Conservation (phyloP, 371 early-diverging fungal species). For the Apophysomyces sp. region DNA sequence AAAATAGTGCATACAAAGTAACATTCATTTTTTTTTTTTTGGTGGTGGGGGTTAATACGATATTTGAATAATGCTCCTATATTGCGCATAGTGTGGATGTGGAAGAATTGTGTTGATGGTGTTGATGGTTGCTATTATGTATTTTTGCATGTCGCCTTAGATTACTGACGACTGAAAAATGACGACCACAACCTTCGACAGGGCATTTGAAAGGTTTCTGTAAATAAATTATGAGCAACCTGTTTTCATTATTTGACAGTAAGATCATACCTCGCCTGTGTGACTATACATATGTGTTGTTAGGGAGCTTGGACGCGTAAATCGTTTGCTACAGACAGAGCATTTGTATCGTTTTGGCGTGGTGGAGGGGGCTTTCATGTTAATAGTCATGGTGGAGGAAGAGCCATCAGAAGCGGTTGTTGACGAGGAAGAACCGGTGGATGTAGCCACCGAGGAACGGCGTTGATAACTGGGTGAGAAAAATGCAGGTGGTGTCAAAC, state of each 20-base stretch:
- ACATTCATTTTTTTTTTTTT: background rate
- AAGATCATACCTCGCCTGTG: conserved; percentile 49
- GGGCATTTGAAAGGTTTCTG: conserved; percentile 45
- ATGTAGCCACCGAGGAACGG: conserved; percentile 9
- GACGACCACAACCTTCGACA: conserved; percentile 38
- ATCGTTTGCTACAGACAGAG: conserved; percentile 53
- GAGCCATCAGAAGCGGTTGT: background rate
- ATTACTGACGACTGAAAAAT: conserved; percentile 43
- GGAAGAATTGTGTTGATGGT: background rate
- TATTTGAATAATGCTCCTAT: background rate
- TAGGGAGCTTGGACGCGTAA: conserved; percentile 61
- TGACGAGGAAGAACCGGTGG: conserved; percentile 17
- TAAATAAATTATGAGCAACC: background rate
- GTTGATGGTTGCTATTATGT: conserved; percentile 16
- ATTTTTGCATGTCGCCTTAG: conserved; percentile 45
- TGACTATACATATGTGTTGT: conserved; percentile 66
- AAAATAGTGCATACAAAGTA: conserved; percentile 1
- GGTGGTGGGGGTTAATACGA: background rate
- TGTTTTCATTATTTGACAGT: background rate
- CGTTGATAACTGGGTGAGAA: conserved; percentile 9
- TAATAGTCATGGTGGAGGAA: background rate
- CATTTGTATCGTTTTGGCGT: conserved; percentile 41
- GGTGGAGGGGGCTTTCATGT: conserved; percentile 10
- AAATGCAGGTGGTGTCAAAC: conserved; percentile 17
- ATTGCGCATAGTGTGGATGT: background rate